phyloP scores from a whole-genome alignment of 306 rosid species.

The Elaeagnus macrophylla region DNA sequence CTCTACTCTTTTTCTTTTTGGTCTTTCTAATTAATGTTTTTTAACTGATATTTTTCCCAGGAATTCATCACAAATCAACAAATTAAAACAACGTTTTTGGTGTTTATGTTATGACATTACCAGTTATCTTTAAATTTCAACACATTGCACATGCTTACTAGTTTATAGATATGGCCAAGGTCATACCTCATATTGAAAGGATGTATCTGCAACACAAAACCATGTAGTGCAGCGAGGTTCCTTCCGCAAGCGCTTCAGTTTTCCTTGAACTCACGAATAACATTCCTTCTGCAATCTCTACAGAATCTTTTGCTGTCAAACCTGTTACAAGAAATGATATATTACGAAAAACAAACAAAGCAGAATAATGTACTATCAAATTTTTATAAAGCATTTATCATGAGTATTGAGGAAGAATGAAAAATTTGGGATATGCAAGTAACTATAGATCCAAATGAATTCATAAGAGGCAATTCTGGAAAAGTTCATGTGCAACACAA shows the following conservation, averaged over 20 bases:
- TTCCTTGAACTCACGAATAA: conserved; percentile 98
- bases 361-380: conserved; percentile 9
- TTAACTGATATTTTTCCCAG: too few relatives aligned
- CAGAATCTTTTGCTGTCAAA: conserved; percentile 99
- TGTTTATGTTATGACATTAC: too few relatives aligned
- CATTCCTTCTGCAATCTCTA: conserved; percentile 98
- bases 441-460: conserved; percentile 1
- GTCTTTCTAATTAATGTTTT: too few relatives aligned
- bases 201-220: conserved; percentile 95
- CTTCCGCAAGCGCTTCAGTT: conserved; percentile 83
- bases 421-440: conserved; percentile 3
- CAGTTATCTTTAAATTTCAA: too few relatives aligned
- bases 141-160: neutral
- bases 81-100: too few relatives aligned
- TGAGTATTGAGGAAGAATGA: neutral
- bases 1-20: too few relatives aligned
- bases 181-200: conserved; percentile 91
- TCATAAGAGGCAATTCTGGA: conserved; percentile 4
- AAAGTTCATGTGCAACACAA: conserved; percentile 7
- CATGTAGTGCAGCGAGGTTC: conserved; percentile 97
- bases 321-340: conserved; percentile 44
- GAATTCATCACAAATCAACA: too few relatives aligned
- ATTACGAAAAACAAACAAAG: conserved; percentile 15
- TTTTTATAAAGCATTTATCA: neutral
- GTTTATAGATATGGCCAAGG: conserved; percentile 23